Evolutionary conservation across 805 yeast species (phyloP), one percentile per base, ranked within the genome.

Genomic region (Pichia kluyveri): DNA sequence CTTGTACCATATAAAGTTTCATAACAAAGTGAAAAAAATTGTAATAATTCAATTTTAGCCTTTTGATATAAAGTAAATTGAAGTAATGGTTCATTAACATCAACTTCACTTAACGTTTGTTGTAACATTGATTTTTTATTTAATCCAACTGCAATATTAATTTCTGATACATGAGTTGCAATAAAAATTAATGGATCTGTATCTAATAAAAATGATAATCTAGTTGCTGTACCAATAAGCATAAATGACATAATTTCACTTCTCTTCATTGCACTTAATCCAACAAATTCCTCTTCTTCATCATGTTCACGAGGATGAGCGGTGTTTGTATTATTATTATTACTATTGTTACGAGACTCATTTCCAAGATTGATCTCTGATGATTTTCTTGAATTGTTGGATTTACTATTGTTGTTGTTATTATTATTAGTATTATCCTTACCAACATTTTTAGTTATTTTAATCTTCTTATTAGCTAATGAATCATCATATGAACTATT

Each of bases 191-290:
- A 76, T 10, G 89, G 73, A 50, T 85, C 79, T 18, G 79, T 76
- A 41, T 85, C 86, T 69, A 87, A 77, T 56, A 88, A 76, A 60
- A 87, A 95, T 4, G 96, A 93, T 40, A 90, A 67, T 48, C 97
- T 71, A 2, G 87, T 83, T 0, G 95, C 90, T 2, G 86, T 80
- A 2, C 97, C 96, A 43, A 87, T 81, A 51, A 88, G 75, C 93
- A 89, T 85, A 91, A 96, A 90, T 0, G 95, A 84, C 89, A 88
- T 85, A 38, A 96, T 73, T 61, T 87, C 90, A 52, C 90, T 82
- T 57, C 96, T 70, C 56, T 95, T 72, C 77, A 89, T 80, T 1
- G 96, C 95, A 31, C 87, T 86, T 41, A 86, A 67, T 0, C 96
- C 96, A 0, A 90, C 82, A 40, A 78, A 66, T 32, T 76, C 74